phyloP scores from a whole-genome alignment of 2,329 filamentous ascomycete genomes.

The Laburnicola sp. region DNA sequence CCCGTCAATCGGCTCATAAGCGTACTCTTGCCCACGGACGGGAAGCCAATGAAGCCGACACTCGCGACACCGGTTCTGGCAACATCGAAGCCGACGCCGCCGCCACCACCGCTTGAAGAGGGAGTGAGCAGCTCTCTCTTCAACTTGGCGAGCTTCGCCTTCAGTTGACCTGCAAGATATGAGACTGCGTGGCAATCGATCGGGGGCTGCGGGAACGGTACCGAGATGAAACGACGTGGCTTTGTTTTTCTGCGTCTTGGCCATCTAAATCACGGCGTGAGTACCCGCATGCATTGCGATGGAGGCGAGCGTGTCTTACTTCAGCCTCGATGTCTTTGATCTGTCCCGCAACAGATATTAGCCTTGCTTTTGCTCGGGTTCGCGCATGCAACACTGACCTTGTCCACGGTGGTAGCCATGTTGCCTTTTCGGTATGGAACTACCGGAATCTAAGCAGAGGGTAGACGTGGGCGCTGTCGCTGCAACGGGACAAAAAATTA shows the following conservation, averaged over 20 bases:
- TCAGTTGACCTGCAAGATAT: conserved; percentile 69
- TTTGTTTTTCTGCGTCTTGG: conserved; percentile 96
- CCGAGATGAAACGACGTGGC: conserved; percentile 90
- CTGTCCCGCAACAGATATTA: conserved; percentile 53
- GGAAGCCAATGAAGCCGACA: conserved; percentile 97
- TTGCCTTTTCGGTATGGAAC: conserved; percentile 45
- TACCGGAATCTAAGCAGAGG: conserved; percentile 8
- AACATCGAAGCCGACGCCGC: conserved; percentile 91
- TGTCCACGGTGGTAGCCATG: conserved; percentile 97
- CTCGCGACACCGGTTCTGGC: conserved; percentile 96
- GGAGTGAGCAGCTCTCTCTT: conserved; percentile 95
- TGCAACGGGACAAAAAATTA: conserved; percentile 35
- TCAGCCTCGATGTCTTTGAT: conserved; percentile 97
- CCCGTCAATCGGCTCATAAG: conserved; percentile 93
- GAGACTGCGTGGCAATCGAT: conserved; percentile 20
- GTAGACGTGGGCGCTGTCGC: conserved; percentile 3
- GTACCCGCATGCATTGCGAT: conserved; percentile 17
- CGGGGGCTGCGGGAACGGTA: conserved; percentile 22
- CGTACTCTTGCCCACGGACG: conserved; percentile 97
- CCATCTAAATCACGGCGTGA: conserved; percentile 66
- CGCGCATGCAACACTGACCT: conserved; percentile 60
- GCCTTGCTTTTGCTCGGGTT: conserved; percentile 35
- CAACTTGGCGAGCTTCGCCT: conserved; percentile 96
- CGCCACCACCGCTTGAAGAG: conserved; percentile 75
- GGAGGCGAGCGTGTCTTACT: conserved; percentile 57